phyloP scores from a whole-genome alignment of 2,329 filamentous ascomycete species.

The Cylindrodendrum hubeiense region DNA sequence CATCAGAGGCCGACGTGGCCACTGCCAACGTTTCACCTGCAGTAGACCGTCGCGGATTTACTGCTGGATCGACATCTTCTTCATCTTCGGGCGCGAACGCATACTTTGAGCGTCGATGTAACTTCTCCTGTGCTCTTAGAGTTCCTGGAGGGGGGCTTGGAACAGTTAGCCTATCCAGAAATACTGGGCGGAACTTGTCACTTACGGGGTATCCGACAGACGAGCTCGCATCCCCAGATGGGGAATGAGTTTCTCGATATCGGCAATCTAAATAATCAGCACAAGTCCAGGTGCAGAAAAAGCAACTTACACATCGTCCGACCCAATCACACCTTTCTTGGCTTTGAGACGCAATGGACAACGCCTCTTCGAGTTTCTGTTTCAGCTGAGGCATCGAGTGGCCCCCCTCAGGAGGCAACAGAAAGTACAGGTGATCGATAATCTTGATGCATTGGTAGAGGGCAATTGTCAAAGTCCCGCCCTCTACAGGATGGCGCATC shows the following conservation, averaged over 20 bases:
- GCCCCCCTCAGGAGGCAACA: constrained; percentile 22
- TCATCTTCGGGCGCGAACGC: constrained; percentile 30
- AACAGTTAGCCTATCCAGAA: background rate
- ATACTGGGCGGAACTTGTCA: rapidly evolving
- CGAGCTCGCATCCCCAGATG: constrained; percentile 6
- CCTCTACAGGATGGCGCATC: constrained; percentile 26
- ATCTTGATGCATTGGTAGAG: constrained; percentile 38
- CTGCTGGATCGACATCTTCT: constrained; percentile 23
- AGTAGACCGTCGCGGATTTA: constrained; percentile 6
- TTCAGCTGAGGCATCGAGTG: constrained; percentile 21
- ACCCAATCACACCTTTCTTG: constrained; percentile 18
- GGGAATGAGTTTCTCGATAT: constrained; percentile 30
- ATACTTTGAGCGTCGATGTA: constrained; percentile 38
- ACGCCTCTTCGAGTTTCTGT: constrained; percentile 23
- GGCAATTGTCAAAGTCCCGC: constrained; percentile 17
- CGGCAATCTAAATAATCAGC: constrained; percentile 21
- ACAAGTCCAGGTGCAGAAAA: rapidly evolving
- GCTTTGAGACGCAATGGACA: background rate
- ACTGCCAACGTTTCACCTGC: background rate
- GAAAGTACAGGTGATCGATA: constrained; percentile 23
- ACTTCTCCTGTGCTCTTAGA: constrained; percentile 13
- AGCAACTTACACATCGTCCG: constrained; percentile 20
- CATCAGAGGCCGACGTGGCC: background rate
- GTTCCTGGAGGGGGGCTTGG: background rate
- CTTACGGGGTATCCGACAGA: constrained; percentile 19